Evolutionary conservation across 2,329 filamentous ascomycete genomes (phyloP), one percentile per base, ranked within the genome.

Genomic region (Aspergillus viridinutans): DNA sequence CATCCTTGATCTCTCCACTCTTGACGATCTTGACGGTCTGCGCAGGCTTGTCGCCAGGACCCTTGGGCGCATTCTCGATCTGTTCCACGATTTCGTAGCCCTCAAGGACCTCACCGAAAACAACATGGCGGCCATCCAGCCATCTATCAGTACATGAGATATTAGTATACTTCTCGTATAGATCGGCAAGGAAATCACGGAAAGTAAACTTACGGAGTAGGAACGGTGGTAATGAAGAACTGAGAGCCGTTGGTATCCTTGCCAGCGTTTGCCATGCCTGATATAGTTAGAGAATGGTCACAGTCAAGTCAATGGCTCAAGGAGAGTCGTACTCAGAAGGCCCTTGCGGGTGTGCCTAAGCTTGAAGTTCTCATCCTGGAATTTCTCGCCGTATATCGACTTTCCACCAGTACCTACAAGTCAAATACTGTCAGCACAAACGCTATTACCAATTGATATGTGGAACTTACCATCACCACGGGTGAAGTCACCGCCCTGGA

Each of bases 361-460:
- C 79, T 87, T 87, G 78, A 88, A 87, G 81, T 88, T 88, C 81
- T 88, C 85, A 64, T 88, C 85, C 52, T 79, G 75, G 72, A 88
- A 88, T 75, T 86, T 87, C 59, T 78, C 75, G 62, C 85, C 85
- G 69, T 87, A 88, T 73, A 88, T 87, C 58, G 83, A 86, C 77
- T 86, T 86, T 63, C 85, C 85, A 61, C 85, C 85, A 60, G 85
- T 88, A 58, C 85, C 80, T 78, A 23, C 20, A 26, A 14, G 43
- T 12, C 21, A 48, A n/a, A 21, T 35, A 32, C 8, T 32, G 45
- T 67, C 49, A 67, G 49, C 45, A 58, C 58, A 29, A 12, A 23
- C 20, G 35, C 9, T 48, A 17, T 20, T 48, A 4, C 8, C 8
- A 42, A 29, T 17, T 21, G 25, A 51, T 1, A 38, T 32, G 28